A percentile compares a stretch with the other conserved stretches of the same genome.
These are phyloP conservation scores for Hemerocallis citrina DNA, from an alignment of 106 monocot species.

Conservation along the genomic window DNA sequence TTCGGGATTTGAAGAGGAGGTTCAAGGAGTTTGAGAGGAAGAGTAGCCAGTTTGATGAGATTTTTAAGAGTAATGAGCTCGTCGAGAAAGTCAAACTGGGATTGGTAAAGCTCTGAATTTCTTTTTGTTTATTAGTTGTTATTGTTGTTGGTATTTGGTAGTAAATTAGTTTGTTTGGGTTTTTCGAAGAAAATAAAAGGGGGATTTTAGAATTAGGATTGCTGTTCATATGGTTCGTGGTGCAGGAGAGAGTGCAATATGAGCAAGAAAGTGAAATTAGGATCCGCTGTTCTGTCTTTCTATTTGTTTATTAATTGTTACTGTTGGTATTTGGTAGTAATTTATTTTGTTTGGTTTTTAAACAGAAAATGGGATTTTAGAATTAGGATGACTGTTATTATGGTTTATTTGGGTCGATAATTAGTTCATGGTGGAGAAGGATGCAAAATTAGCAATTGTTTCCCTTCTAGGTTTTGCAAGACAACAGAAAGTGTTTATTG, in stretches of 20 bases:
- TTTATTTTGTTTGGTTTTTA: no score
- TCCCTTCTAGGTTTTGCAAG: background rate
- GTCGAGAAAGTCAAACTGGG: conserved; percentile 79
- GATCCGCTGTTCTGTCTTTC: no score
- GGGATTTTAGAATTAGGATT: background rate
- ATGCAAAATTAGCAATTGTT: background rate
- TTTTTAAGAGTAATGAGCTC: conserved; percentile 66
- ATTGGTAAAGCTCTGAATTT: conserved; percentile 34
- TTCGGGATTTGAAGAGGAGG: conserved; percentile 52
- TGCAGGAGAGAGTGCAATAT: no score
- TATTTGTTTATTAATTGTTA: background rate
- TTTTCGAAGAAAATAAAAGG: no score
- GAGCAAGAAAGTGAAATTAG: no score
- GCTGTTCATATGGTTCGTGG: background rate
- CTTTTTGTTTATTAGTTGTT: background rate
- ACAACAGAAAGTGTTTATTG: background rate
- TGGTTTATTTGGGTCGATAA: background rate
- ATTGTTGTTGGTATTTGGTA: background rate
- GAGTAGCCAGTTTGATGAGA: conserved; percentile 58
- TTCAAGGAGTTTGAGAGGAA: conserved; percentile 81
- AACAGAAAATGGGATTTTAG: background rate
- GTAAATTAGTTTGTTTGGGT: background rate
- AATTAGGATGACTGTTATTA: background rate
- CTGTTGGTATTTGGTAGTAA: background rate
- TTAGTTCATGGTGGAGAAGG: no score